A percentile compares a stretch with the other conserved stretches of the same genome.
These are phyloP conservation scores for Cajanus cajan DNA, from an alignment of 306 rosid genomes.

Conservation along the genomic window DNA sequence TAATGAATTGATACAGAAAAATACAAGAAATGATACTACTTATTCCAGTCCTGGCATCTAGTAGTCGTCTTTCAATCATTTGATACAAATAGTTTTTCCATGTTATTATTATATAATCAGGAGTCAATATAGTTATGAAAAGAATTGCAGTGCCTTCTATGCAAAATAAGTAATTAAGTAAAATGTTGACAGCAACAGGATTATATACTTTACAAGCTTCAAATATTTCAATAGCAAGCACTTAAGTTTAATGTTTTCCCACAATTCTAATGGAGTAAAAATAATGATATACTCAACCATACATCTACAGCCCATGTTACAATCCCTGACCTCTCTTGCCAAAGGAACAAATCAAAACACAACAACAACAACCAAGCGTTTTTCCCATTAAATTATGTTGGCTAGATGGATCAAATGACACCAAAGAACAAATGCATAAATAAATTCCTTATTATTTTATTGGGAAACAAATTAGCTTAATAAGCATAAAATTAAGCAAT, in stretches of 20 bases:
- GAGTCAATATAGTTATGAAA: not conserved
- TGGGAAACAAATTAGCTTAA: not conserved
- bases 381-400: not conserved
- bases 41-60: slow-evolving; percentile 11
- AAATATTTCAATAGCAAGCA: not conserved
- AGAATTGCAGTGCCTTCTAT: not conserved
- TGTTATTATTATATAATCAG: not conserved
- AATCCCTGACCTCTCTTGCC: not conserved
- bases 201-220: not conserved
- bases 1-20: slow-evolving; percentile 8
- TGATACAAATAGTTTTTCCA: slow-evolving; percentile 6
- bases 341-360: not conserved
- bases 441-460: not conserved
- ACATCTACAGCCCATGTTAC: not conserved
- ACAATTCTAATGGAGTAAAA: slow-evolving; percentile 10
- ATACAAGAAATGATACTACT: not conserved
- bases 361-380: not conserved
- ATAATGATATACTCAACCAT: not conserved
- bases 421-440: not conserved
- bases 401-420: not conserved
- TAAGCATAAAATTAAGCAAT: not conserved
- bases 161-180: slow-evolving; percentile 7
- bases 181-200: slow-evolving; percentile 6
- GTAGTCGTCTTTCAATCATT: slow-evolving; percentile 18
- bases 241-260: not conserved